phyloP scores from a whole-genome alignment of 495 filamentous ascomycete genomes.

The Elasticomyces elasticus region DNA sequence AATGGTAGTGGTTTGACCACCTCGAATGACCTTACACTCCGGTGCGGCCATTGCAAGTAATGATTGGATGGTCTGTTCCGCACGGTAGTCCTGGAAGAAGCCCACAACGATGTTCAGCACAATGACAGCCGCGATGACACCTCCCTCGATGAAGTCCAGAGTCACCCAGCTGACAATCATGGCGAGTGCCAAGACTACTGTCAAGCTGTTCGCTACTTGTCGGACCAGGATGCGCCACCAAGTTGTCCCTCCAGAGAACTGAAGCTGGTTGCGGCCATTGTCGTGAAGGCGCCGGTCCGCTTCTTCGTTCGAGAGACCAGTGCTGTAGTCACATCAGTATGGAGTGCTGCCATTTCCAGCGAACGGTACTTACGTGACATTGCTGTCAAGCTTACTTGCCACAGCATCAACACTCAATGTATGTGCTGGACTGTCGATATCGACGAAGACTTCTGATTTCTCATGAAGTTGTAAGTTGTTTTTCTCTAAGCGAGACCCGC shows the following conservation, averaged over 20 bases:
- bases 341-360: too few relatives aligned
- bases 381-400: not conserved
- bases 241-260: slow-evolving; percentile 3
- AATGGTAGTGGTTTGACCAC: slow-evolving; percentile 49
- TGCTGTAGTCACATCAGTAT: not conserved
- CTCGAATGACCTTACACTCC: slow-evolving; percentile 61
- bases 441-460: too few relatives aligned
- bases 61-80: slow-evolving; percentile 76
- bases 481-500: slow-evolving; percentile 9
- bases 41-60: slow-evolving; percentile 68
- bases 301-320: slow-evolving; percentile 2
- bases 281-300: not conserved
- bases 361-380: slow-evolving; percentile 2
- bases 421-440: too few relatives aligned
- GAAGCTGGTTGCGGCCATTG: slow-evolving; percentile 1
- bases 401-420: not conserved
- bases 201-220: slow-evolving; percentile 26
- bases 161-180: slow-evolving; percentile 70
- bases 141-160: slow-evolving; percentile 64
- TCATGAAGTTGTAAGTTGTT: too few relatives aligned
- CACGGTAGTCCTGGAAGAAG: slow-evolving; percentile 73
- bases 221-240: slow-evolving; percentile 10
- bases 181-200: slow-evolving; percentile 59
- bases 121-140: slow-evolving; percentile 52
- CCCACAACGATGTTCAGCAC: slow-evolving; percentile 24